Base-by-base conservation (phyloP, 2,329 filamentous ascomycete genomes). In the Aspergillus phoenicis region DNA sequence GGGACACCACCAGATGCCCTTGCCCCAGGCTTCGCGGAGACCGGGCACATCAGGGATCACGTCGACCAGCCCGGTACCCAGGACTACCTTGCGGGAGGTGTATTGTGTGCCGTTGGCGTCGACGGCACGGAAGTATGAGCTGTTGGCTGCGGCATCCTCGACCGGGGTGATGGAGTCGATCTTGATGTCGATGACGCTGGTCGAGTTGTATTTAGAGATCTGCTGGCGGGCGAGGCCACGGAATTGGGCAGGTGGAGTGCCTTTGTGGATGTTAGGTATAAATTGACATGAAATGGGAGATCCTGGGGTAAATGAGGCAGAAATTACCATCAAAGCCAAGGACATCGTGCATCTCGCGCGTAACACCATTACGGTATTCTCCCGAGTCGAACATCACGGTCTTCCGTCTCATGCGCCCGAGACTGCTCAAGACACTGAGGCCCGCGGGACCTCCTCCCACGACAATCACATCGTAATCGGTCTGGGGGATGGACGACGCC, bases 1-100 rank as follows among this genome's bases (percentile, higher is more conserved):
- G 0, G 85, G 85, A 58, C 86, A 88, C 84, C 85, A 88, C 74
- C 76, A 88, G 55, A 88, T 82, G 5, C 86, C 86, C 61, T 83
- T 79, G 52, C 84, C 85, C 81, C 83, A 88, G 66, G 81, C 82
- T 58, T 86, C 82, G 7, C 64, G 33, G 0, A 88, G 57, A 0
- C 86, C 86, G 0, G 85, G 85, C 0, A 84, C 87, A 0, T 60
- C 22, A 1, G 86, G 85, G 2, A 88, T 73, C 24, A 85, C 69
- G 66, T 88, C 85, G 6, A 73, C 74, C 20, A 88, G 71, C 5
- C 86, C 86, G 0, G 85, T 87, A 22, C 80, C 85, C 3, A 88
- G 79, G 36, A 88, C 75, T 38, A 88, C 69, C 66, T 85, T 86
- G 61, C 82, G 80, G 1, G 85, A 79, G 0, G 77, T 81, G 62